A percentile compares a stretch with the other conserved stretches of the same genome.
Evolutionary conservation across 2,329 filamentous ascomycete species (phyloP).

Genomic region (Colletotrichum sp.): DNA sequence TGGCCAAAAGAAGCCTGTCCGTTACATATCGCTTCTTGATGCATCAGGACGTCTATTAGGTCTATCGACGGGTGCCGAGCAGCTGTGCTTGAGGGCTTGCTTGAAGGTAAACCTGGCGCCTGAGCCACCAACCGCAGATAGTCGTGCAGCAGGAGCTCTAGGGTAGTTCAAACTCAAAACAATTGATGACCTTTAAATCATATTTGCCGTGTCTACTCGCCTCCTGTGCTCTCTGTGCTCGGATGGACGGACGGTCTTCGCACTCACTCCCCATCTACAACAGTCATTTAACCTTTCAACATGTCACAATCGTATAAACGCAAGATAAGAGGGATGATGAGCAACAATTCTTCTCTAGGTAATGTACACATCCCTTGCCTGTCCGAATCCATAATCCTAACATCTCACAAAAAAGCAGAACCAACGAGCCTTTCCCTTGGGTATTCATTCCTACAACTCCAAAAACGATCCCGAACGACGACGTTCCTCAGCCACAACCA

Average conservation of each 20-base stretch:
- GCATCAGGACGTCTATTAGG: too few species aligned
- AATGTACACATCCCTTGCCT: not conserved
- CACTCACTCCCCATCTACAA: too few species aligned
- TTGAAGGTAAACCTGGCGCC: not conserved
- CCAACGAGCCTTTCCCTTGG: not conserved
- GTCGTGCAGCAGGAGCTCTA: rapidly evolving
- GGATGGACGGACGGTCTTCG: not conserved
- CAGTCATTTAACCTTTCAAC: not conserved
- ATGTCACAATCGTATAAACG: not conserved
- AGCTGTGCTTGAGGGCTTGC: too few species aligned
- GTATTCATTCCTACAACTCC: not conserved
- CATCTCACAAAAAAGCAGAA: rapidly evolving
- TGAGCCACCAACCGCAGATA: too few species aligned
- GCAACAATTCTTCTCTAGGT: not conserved
- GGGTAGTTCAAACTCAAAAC: not conserved
- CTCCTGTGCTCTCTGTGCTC: too few species aligned
- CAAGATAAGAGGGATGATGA: rapidly evolving
- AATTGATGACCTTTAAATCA: not conserved
- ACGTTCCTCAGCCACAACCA: too few species aligned
- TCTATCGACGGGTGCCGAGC: too few species aligned
- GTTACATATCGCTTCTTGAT: rapidly evolving
- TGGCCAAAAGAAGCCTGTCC: not conserved
- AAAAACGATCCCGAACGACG: not conserved
- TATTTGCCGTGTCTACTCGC: not conserved
- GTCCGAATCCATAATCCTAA: not conserved